These are phyloP conservation scores for Kitagawia praeruptora DNA, from an alignment of 129 eudicot species.

Conservation along the genomic window DNA sequence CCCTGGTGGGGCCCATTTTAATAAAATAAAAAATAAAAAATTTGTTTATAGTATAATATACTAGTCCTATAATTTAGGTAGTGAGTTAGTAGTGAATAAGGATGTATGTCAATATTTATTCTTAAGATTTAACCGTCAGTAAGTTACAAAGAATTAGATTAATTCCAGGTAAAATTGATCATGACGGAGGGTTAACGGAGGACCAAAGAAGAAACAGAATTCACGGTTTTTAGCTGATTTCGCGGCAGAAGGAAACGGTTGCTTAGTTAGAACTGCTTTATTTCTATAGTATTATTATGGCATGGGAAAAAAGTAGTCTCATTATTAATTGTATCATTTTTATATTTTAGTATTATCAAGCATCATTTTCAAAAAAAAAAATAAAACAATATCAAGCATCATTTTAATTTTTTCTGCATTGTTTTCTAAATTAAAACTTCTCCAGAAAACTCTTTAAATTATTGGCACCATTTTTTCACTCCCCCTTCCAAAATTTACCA, in stretches of 20 bases:
- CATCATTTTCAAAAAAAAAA: too few species aligned
- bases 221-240: conserved; percentile 14
- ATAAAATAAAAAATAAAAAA: too few species aligned
- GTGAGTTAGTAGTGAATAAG: too few species aligned
- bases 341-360: background rate
- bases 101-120: too few species aligned
- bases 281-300: background rate
- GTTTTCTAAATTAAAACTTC: too few species aligned
- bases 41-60: too few species aligned
- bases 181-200: background rate
- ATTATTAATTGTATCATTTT: background rate
- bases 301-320: background rate
- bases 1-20: too few species aligned
- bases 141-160: too few species aligned
- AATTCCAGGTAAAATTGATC: background rate
- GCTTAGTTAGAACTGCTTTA: background rate
- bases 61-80: too few species aligned
- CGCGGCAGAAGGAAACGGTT: background rate
- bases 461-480: too few species aligned
- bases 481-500: too few species aligned
- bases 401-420: background rate
- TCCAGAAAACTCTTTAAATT: background rate
- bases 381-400: too few species aligned
- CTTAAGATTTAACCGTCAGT: background rate
- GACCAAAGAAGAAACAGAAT: background rate